Evolutionary conservation across 1,284 basidiomycete genomes (phyloP).

Genomic region (Kalmanozyma brasiliensis): DNA sequence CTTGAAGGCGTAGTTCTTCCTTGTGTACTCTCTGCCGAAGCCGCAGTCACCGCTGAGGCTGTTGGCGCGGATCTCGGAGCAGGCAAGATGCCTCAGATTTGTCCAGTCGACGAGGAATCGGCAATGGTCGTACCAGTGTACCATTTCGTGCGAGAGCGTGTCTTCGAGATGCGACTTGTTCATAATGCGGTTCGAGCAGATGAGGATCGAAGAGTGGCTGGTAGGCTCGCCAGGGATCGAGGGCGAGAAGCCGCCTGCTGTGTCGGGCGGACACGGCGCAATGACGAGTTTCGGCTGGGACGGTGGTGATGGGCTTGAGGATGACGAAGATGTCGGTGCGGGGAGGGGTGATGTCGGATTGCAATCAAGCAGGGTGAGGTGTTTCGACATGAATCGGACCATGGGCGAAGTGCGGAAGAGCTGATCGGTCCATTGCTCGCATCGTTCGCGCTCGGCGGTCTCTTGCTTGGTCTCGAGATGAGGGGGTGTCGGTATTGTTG

Average conservation of each 20-base stretch:
- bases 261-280: slow-evolving; percentile 51
- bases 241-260: slow-evolving; percentile 64
- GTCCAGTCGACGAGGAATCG: slow-evolving; percentile 92
- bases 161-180: slow-evolving; percentile 89
- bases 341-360: slow-evolving; percentile 43
- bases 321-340: neutral
- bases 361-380: slow-evolving; percentile 61
- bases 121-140: slow-evolving; percentile 96
- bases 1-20: slow-evolving; percentile 75
- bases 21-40: slow-evolving; percentile 13
- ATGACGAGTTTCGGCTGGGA: slow-evolving; percentile 54
- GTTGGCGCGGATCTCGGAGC: slow-evolving; percentile 94
- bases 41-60: slow-evolving; percentile 74
- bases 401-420: slow-evolving; percentile 64
- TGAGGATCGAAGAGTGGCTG: slow-evolving; percentile 51
- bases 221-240: slow-evolving; percentile 39
- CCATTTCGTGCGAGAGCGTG: slow-evolving; percentile 89
- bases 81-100: slow-evolving; percentile 91
- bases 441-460: slow-evolving; percentile 38
- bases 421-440: slow-evolving; percentile 62
- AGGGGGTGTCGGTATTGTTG: slow-evolving; percentile 25
- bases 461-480: slow-evolving; percentile 46
- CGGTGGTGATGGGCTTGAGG: neutral
- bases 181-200: slow-evolving; percentile 69
- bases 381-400: slow-evolving; percentile 66